A percentile compares a stretch with the other conserved stretches of the same genome.
Conservation (phyloP, 2,329 filamentous ascomycete genomes). For the Aspergillus pseudonomiae region DNA sequence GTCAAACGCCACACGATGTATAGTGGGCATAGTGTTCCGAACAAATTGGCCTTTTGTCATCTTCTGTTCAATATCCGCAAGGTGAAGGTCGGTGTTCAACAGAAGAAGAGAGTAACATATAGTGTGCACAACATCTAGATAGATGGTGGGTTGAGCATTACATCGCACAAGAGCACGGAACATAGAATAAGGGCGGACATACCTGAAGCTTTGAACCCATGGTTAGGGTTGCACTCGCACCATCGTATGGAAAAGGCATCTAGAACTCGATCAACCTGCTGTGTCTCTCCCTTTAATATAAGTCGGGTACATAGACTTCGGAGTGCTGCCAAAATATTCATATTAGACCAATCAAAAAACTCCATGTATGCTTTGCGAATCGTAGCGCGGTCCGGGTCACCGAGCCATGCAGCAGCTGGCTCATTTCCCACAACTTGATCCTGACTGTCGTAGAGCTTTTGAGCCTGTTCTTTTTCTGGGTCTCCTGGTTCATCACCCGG, state of each 20-base stretch:
- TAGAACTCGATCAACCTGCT: slow-evolving; percentile 93
- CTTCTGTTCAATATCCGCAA: slow-evolving; percentile 93
- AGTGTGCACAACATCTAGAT: slow-evolving; percentile 86
- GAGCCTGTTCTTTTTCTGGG: slow-evolving; percentile 75
- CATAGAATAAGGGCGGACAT: slow-evolving; percentile 38
- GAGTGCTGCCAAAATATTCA: slow-evolving; percentile 77
- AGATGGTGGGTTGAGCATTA: slow-evolving; percentile 33
- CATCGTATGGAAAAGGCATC: slow-evolving; percentile 86
- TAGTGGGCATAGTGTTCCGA: slow-evolving; percentile 92
- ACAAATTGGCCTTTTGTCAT: slow-evolving; percentile 96
- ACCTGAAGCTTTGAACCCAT: slow-evolving; percentile 90
- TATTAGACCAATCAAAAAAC: slow-evolving; percentile 80
- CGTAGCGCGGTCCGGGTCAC: slow-evolving; percentile 58
- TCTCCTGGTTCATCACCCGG: slow-evolving; percentile 48
- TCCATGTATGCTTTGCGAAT: slow-evolving; percentile 84
- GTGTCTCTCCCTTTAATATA: slow-evolving; percentile 85
- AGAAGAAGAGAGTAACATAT: slow-evolving; percentile 96
- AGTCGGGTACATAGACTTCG: slow-evolving; percentile 80
- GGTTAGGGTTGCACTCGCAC: slow-evolving; percentile 89
- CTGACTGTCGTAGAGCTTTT: slow-evolving; percentile 76
- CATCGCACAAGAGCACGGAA: neutral
- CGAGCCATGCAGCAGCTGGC: slow-evolving; percentile 85
- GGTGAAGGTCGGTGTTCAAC: slow-evolving; percentile 91
- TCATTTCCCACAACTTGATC: slow-evolving; percentile 79
- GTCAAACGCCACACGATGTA: slow-evolving; percentile 74